Percentiles rank a stretch among this genome's conserved stretches.
These are phyloP conservation scores for Chaetomiaceae sp. DNA, from an alignment of 2,329 filamentous ascomycete species.

Conservation along the genomic window DNA sequence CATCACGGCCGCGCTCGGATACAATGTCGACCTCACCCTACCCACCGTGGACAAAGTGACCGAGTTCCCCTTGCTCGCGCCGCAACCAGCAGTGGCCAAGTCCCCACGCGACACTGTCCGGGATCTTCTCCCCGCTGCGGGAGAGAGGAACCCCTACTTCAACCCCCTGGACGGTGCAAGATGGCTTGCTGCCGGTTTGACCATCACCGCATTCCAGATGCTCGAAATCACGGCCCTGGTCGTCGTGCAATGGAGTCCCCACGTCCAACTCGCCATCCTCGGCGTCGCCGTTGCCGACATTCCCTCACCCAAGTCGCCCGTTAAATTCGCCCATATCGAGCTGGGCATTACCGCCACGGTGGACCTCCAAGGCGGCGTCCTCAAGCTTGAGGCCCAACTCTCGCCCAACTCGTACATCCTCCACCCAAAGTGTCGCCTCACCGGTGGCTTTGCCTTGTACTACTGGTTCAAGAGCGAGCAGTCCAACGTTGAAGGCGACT, in stretches of 20 bases:
- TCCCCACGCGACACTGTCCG: too few species aligned
- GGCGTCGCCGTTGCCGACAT: constrained; percentile 11
- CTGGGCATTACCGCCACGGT: constrained; percentile 27
- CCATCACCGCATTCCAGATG: constrained; percentile 37
- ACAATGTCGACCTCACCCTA: constrained; percentile 32
- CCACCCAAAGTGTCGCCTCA: constrained; percentile 33
- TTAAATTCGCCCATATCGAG: constrained; percentile 24
- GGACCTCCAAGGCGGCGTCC: constrained; percentile 28
- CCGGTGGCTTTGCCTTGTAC: constrained; percentile 28
- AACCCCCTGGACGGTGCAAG: too few species aligned
- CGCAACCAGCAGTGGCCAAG: too few species aligned
- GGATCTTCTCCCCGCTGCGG: too few species aligned
- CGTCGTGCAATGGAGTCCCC: constrained; percentile 31
- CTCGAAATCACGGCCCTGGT: constrained; percentile 35
- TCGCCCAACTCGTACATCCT: constrained; percentile 35
- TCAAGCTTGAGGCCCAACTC: constrained; percentile 34
- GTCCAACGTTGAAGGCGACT: constrained; percentile 34
- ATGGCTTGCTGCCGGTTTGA: constrained; percentile 40
- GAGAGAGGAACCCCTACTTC: too few species aligned
- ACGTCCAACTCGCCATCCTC: constrained; percentile 29
- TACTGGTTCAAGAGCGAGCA: constrained; percentile 8
- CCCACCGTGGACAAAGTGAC: constrained; percentile 31
- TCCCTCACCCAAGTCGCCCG: not conserved
- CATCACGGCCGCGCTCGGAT: constrained; percentile 38
- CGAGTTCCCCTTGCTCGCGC: constrained; percentile 36